Evolutionary conservation across 257 asterid species (phyloP), one percentile per base, ranked within the genome.

Genomic region (Echites panduratus): DNA sequence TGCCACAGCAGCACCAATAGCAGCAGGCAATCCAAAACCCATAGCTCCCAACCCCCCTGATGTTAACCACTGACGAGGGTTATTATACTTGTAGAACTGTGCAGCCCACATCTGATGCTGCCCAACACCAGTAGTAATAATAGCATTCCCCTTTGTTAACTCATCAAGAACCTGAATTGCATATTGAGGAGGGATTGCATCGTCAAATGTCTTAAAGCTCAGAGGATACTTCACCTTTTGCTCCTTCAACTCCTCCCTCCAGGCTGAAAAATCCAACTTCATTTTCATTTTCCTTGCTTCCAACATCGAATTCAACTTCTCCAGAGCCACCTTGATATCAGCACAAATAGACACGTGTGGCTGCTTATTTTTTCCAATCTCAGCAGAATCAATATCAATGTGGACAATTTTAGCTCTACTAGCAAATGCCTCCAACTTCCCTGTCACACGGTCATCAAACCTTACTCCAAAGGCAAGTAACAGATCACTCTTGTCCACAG

Each of bases 71-170:
- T 90, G 96, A 0, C 92, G 79, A 0, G 97, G 91, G 53, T 78
- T 85, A 56, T 90, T 90, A 75, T 90, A 92, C 78, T 88, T 92
- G 72, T 88, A 90, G 54, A 81, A 86, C 66, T 90, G 98, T 0
- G 98, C 98, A 22, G 97, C 84, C 97, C 98, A 92, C 96, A 92
- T 92, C 67, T 87, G 98, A 69, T 92, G 98, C 75, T 92, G 98
- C 66, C 98, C 98, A 5, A 90, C 97, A 11, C 97, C 97, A 2
- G 91, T 90, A 70, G 86, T 87, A 12, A 90, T 78, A 70, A 92
- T 87, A 4, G 95, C 97, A 4, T 86, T 83, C 35, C 97, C 97
- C 0, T 82, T 76, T 1, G 95, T 90, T 68, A 92, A 76, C 70
- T 92, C 98, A 68, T 90, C 95, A 2, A 92, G 97, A 70, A 77